Conservation (phyloP, 768 basidiomycete genomes). For the Pleurotus pulmonarius region DNA sequence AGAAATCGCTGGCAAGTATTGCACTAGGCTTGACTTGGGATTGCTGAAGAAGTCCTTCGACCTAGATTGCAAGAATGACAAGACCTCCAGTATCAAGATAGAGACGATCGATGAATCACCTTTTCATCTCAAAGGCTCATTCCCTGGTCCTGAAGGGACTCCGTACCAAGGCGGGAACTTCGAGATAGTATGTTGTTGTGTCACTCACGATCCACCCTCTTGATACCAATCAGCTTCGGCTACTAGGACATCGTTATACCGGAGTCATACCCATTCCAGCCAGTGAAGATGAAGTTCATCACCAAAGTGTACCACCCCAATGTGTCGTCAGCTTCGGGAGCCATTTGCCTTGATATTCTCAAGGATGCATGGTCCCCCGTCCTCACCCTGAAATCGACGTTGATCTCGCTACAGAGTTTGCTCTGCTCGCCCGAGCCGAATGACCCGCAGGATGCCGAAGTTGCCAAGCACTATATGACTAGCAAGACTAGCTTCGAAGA, state of each 20-base stretch:
- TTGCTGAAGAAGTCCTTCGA: no score
- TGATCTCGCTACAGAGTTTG: constrained; percentile 92
- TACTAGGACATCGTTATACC: constrained; percentile 88
- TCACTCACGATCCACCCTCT: neutral
- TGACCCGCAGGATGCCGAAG: constrained; percentile 97
- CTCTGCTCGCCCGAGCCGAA: constrained; percentile 93
- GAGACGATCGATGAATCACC: constrained; percentile 87
- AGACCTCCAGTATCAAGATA: constrained; percentile 80
- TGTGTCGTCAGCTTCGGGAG: constrained; percentile 89
- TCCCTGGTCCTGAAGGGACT: constrained; percentile 88
- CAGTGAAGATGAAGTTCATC: constrained; percentile 98
- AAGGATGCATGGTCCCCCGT: constrained; percentile 95
- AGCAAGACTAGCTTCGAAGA: constrained; percentile 85
- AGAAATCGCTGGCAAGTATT: constrained; percentile 74
- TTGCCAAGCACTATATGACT: constrained; percentile 94
- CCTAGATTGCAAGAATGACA: constrained; percentile 93
- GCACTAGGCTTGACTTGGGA: neutral
- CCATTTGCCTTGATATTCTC: constrained; percentile 89
- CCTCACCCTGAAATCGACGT: constrained; percentile 90
- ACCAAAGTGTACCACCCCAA: constrained; percentile 98
- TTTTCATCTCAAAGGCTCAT: constrained; percentile 88
- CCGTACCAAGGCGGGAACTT: constrained; percentile 92
- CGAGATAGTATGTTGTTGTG: constrained; percentile 69
- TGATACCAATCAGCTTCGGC: constrained; percentile 5
- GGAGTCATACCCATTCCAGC: constrained; percentile 87